Percentiles rank a stretch among this genome's conserved stretches.
These are phyloP conservation scores for Hydrangea macrophylla DNA, from an alignment of 148 eudicot genomes.

Conservation along the genomic window DNA sequence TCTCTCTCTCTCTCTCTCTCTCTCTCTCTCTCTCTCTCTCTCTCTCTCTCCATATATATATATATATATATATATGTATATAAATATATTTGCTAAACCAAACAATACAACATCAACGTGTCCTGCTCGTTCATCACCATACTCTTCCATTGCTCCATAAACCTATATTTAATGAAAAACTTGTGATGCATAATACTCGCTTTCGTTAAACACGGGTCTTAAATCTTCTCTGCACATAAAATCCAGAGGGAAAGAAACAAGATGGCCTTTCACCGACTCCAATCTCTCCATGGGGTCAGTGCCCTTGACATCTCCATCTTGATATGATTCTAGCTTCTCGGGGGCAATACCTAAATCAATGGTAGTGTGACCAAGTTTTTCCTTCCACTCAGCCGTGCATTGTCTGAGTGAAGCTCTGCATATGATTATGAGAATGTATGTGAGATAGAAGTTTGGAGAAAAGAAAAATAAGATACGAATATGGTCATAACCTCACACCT, in stretches of 20 bases:
- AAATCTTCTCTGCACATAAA: constrained; percentile 93
- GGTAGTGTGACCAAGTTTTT: constrained; percentile 88
- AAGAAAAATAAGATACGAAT: neutral
- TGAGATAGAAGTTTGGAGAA: neutral
- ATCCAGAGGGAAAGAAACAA: constrained; percentile 89
- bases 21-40: too few species aligned
- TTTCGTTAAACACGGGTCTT: constrained; percentile 94
- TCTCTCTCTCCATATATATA: too few species aligned
- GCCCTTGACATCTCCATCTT: constrained; percentile 63
- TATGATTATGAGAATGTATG: neutral
- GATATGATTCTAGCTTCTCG: constrained; percentile 68
- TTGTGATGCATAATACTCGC: constrained; percentile 96
- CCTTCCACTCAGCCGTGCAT: constrained; percentile 80
- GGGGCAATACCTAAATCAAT: constrained; percentile 94
- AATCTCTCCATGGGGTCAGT: constrained; percentile 85
- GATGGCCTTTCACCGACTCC: constrained; percentile 80
- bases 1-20: too few species aligned
- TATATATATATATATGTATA: too few species aligned
- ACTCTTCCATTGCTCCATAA: neutral
- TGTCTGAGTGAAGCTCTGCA: constrained; percentile 79
- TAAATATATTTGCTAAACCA: too few species aligned
- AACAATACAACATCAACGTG: neutral
- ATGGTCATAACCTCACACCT: constrained; percentile 40
- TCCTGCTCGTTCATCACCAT: neutral
- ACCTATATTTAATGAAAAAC: constrained; percentile 63